phyloP scores from a whole-genome alignment of 2,329 filamentous ascomycete species.

The Fusarium sacchari region DNA sequence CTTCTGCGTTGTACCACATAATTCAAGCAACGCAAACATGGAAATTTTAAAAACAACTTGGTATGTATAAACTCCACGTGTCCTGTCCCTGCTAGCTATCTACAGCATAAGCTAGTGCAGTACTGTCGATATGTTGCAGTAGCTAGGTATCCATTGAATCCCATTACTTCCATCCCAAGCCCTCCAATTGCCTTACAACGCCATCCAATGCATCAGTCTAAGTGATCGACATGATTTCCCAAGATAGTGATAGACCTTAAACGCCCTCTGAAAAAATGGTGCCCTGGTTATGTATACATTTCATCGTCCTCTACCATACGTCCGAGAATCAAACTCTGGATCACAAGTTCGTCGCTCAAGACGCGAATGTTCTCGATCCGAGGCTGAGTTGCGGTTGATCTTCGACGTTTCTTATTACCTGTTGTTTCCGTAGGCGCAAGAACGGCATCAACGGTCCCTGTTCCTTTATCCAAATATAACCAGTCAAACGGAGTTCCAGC shows the following conservation, averaged over 20 bases:
- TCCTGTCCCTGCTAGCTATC: not conserved
- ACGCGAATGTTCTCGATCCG: conserved; percentile 68
- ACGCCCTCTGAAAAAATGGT: conserved; percentile 20
- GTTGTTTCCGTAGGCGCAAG: conserved; percentile 47
- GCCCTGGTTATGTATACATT: conserved; percentile 36
- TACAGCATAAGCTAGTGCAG: not conserved
- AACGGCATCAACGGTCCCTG: conserved; percentile 62
- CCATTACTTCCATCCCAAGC: not conserved
- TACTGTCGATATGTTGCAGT: not conserved
- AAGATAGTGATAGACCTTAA: conserved; percentile 26
- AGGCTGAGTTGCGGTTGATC: conserved; percentile 36
- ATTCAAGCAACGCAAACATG: not conserved
- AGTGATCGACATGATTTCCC: conserved; percentile 8
- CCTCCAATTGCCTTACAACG: conserved; percentile 17
- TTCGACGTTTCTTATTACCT: conserved; percentile 55
- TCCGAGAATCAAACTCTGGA: conserved; percentile 92
- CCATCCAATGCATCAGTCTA: conserved; percentile 26
- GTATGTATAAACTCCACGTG: conserved; percentile 18
- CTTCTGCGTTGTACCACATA: not conserved
- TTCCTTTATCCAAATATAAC: conserved; percentile 80
- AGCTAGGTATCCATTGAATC: not conserved
- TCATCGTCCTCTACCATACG: conserved; percentile 74
- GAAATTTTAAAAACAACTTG: not conserved
- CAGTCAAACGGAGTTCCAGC: conserved; percentile 70
- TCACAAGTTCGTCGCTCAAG: conserved; percentile 85